Percentiles rank a stretch among this genome's conserved stretches.
These are phyloP conservation scores for Periconia macrospinosa DNA, from an alignment of 2,329 filamentous ascomycete genomes.

Conservation along the genomic window DNA sequence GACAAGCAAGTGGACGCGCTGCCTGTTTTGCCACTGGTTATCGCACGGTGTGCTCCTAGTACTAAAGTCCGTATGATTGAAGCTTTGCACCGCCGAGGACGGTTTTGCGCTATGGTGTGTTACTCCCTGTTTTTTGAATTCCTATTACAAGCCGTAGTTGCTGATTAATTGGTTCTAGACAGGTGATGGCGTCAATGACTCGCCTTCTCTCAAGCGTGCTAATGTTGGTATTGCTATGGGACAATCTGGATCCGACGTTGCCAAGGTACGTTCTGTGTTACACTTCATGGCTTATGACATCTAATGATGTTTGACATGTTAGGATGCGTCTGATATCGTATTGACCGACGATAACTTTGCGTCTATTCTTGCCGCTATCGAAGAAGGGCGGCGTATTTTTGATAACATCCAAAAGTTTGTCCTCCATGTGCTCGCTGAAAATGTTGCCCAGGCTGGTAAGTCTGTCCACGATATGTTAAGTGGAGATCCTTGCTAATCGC, in stretches of 20 bases:
- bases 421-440: slow-evolving; percentile 72
- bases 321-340: slow-evolving; percentile 80
- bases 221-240: slow-evolving; percentile 91
- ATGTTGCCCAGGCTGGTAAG: slow-evolving; percentile 76
- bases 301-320: neutral
- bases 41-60: slow-evolving; percentile 79
- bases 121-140: neutral
- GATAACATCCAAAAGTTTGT: slow-evolving; percentile 90
- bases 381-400: slow-evolving; percentile 81
- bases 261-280: slow-evolving; percentile 47
- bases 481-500: neutral
- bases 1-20: slow-evolving; percentile 75
- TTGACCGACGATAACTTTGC: slow-evolving; percentile 88
- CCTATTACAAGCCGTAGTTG: neutral
- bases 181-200: slow-evolving; percentile 85
- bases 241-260: slow-evolving; percentile 74
- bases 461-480: neutral
- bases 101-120: slow-evolving; percentile 72
- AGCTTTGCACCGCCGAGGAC: slow-evolving; percentile 75
- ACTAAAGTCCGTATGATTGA: slow-evolving; percentile 93
- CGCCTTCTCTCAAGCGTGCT: slow-evolving; percentile 75
- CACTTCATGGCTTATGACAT: neutral
- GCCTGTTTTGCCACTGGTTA: slow-evolving; percentile 74
- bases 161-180: slow-evolving; percentile 48
- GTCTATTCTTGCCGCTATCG: slow-evolving; percentile 80